Conservation (phyloP, 208 protist genomes). For the Tritrichomonas foetus region DNA sequence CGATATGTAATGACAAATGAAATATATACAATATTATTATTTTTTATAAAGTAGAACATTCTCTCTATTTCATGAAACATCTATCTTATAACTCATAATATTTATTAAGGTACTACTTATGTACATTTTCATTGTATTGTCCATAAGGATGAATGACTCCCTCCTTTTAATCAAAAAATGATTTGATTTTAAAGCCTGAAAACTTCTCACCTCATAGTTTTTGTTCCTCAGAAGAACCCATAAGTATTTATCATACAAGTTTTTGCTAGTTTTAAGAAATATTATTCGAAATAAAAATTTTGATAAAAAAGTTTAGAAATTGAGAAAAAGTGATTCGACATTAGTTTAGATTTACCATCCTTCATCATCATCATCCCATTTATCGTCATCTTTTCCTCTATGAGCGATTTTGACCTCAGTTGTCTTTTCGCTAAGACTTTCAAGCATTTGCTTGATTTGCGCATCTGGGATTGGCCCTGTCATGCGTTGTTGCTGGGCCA, state of each 20-base stretch:
- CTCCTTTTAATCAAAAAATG: too few relatives aligned
- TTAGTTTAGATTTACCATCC: background rate
- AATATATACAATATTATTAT: background rate
- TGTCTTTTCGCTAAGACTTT: background rate
- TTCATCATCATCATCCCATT: slow-evolving; percentile 31
- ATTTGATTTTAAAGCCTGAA: too few relatives aligned
- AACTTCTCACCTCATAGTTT: too few relatives aligned
- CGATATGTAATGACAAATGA: too few relatives aligned
- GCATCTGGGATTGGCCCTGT: background rate
- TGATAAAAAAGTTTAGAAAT: background rate
- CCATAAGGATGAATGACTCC: too few relatives aligned
- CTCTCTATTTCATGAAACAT: background rate
- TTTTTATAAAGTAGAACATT: background rate
- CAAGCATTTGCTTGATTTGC: background rate
- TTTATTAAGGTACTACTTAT: too few relatives aligned
- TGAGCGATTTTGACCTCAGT: slow-evolving; percentile 11
- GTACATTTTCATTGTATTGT: too few relatives aligned
- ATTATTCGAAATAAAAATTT: background rate
- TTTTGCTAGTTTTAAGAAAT: too few relatives aligned
- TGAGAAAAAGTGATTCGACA: background rate
- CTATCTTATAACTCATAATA: too few relatives aligned
- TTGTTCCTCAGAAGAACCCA: too few relatives aligned
- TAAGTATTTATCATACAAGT: too few relatives aligned
- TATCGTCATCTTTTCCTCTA: background rate
- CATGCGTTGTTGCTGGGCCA: background rate